Base-by-base conservation (phyloP, 345 rosid species). In the Eutrema yunnanense region DNA sequence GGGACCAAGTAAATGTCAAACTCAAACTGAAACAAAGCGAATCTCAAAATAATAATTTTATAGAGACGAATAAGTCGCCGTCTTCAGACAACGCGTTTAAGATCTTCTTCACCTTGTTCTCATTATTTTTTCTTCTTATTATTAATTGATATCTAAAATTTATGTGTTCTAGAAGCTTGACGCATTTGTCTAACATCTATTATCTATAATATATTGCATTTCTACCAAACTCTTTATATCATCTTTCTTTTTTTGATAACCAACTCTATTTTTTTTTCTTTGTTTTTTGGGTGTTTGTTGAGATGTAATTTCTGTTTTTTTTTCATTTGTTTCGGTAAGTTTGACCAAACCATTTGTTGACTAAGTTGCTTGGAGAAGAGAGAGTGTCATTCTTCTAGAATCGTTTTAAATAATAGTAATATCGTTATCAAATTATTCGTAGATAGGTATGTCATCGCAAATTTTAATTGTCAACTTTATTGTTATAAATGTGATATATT, bases 21-120 rank as follows among this genome's bases (percentile, higher is more conserved):
- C 75, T 52, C 43, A 59, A 74, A 65, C 72, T 65, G 44, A 50
- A 66, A 33, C 64, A 68, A 75, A 62, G 52, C 55, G 66, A 76
- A 76, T 76, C 79, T 69, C 33, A 52, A 14, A 43, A 66, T 41
- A 32, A 29, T 49, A 12, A 29, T 14, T 29, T 9, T 49, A 66
- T 16, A 32, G 43, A 73, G 41, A 51, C 68, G 74, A 76, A 63
- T 63, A 62, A 69, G 79, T 76, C 79, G 71, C 54, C 75, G 71
- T 63, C 71, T 54, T 76, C 70, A 34, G 71, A 69, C 75, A 70
- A 76, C 71, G 71, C 80, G 80, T 1, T 55, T 76, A 44, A 54
- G 66, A 70, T 71, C 75, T 76, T 71, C 75, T 70, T 57, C 63
- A 50, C 43, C 71, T 70, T 44, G 49, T 71, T 41, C 72, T 49